Evolutionary conservation across 495 filamentous ascomycete genomes (phyloP), one percentile per base, ranked within the genome.

Genomic region (Penicillium dipodomyicola): DNA sequence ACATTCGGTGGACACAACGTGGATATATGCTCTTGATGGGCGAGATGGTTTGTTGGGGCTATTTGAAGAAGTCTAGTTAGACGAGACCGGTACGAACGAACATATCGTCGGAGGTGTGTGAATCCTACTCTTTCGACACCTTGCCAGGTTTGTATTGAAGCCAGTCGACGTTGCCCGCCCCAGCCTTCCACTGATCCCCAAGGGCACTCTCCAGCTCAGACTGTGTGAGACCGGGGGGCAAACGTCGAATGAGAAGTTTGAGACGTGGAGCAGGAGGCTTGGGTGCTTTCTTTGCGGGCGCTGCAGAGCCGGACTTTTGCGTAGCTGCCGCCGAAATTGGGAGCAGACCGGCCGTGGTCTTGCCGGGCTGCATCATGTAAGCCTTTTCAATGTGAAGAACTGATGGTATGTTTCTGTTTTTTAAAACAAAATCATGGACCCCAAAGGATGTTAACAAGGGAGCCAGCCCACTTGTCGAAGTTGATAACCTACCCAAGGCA

Each of bases 181-280:
- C 87, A 2, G 82, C 56, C 61, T 83, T 90, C 90, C 92, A 97
- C 56, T 91, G 89, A 2, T 88, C 83, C n/a, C 91, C 91, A 43
- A 97, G 65, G 11, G 82, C 76, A 23, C 70, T 70, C 61, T 87
- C 80, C 49, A 96, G 92, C 61, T 98, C 94, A 0, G 77, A 71
- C 61, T 90, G 85, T 3, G 88, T 96, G 59, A 97, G 76, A 2
- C 88, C 88, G 7, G 94, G 95, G 4, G 94, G 90, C 11, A 98
- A 81, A 51, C 92, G 81, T 56, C 94, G 84, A 17, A 96, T 73
- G n/a, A 94, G 74, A 9, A 96, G 79, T 76, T 96, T 98, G 60
- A 95, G 80, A 41, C 88, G 86, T 30, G 84, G 81, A 25, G 77
- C 70, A 10, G 83, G 68, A 5, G 81, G 72, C 62, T 86, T 92